Base-by-base conservation (phyloP, 805 yeast species). In the Lipomyces sp. region DNA sequence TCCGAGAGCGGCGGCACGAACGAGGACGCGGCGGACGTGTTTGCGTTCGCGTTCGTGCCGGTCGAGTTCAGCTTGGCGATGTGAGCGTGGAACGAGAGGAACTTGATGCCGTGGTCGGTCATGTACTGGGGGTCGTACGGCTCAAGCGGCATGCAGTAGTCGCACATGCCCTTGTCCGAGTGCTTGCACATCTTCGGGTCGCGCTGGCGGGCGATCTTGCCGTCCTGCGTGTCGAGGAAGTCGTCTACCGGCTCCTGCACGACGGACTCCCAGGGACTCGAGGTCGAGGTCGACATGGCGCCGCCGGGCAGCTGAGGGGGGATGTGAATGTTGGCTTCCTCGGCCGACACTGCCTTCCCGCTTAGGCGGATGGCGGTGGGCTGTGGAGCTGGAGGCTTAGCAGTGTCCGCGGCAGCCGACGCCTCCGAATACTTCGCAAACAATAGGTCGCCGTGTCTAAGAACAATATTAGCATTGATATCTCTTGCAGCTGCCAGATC, bases 81-180 rank as follows among this genome's bases (percentile, higher is more conserved):
- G 65, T 89, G 75, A 0, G 97, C 83, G 65, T 89, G 95, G 67
- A 83, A 88, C 2, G 97, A 87, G 44, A 80, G 73, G 68, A 91
- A 98, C 67, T 93, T 93, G 65, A 91, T 87, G 34, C 79, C 81
- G 55, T 89, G 74, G 55, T 81, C 83, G 43, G 78, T 78, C 57
- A 82, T 83, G 65, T 89, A 91, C 21, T 75, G 79, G 57, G 76
- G 76, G 67, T 93, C 96, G 87, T 91, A 93, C 2, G 98, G 98
- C 32, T 96, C 96, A 45, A 93, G 70, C 0, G 98, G 96, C 31
- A 95, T 81, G 67, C 98, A 93, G 65, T 89, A 88, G 64, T 93
- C 98, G 68, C 98, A 93, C 98, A 93, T 93, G 1, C 98, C 99
- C 61, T 83, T 84, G 34, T 83, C 91, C 2, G 91, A 85, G 66